These are phyloP conservation scores for Pharnaceum exiguum DNA, from an alignment of 148 eudicot genomes.

Conservation along the genomic window DNA sequence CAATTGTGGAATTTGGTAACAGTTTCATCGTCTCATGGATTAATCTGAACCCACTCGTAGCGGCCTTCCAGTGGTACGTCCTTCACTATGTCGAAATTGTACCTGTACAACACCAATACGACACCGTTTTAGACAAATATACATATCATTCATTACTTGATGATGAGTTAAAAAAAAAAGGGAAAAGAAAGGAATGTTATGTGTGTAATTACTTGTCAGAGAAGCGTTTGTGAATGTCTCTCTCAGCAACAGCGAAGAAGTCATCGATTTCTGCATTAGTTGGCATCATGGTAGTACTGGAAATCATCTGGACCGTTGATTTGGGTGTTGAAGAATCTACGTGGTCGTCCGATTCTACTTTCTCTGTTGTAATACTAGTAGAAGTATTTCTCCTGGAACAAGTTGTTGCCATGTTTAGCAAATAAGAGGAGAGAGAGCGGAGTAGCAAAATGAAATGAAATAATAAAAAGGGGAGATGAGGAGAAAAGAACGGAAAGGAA, in stretches of 20 bases:
- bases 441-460: background rate
- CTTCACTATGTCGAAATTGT: slow-evolving; percentile 70
- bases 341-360: slow-evolving; percentile 11
- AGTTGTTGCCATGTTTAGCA: no score
- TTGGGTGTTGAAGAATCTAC: background rate
- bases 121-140: background rate
- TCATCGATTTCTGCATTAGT: slow-evolving; percentile 65
- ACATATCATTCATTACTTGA: no score
- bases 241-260: slow-evolving; percentile 74
- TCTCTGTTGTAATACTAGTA: no score
- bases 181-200: background rate
- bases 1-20: slow-evolving; percentile 6
- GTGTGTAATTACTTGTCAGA: slow-evolving; percentile 48
- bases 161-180: background rate
- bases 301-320: slow-evolving; percentile 21
- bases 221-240: slow-evolving; percentile 54
- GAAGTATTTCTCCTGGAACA: slow-evolving; percentile 10
- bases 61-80: slow-evolving; percentile 78
- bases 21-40: slow-evolving; percentile 36
- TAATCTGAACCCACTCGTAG: slow-evolving; percentile 70
- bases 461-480: background rate
- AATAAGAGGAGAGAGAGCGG: background rate
- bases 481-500: background rate
- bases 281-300: slow-evolving; percentile 69
- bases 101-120: slow-evolving; percentile 66